Conservation (phyloP, 2,329 filamentous ascomycete species). For the Clarireedia paspali region DNA sequence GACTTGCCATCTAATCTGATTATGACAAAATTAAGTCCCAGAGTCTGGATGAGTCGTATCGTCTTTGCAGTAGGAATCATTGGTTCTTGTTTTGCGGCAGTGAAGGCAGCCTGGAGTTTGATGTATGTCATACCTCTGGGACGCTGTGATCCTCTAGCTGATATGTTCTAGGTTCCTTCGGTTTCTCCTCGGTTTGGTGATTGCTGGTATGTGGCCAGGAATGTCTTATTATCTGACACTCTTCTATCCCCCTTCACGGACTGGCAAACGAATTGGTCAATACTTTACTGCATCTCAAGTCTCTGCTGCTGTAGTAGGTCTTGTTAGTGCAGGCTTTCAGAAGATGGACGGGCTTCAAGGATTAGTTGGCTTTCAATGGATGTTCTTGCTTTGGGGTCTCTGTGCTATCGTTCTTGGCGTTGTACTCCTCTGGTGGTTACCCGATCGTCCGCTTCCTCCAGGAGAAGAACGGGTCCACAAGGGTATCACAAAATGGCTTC, state of each 20-base stretch:
- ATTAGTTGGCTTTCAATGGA: constrained; percentile 80
- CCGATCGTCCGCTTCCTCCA: constrained; percentile 70
- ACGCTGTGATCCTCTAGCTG: not conserved
- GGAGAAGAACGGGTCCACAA: constrained; percentile 43
- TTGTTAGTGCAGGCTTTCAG: constrained; percentile 87
- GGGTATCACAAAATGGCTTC: constrained; percentile 57
- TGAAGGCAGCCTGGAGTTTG: constrained; percentile 77
- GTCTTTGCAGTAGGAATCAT: constrained; percentile 82
- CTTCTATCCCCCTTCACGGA: constrained; percentile 83
- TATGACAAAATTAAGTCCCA: constrained; percentile 78
- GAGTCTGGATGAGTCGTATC: constrained; percentile 88
- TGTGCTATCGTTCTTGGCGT: constrained; percentile 66
- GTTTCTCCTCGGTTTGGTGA: constrained; percentile 77
- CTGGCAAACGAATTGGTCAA: constrained; percentile 78
- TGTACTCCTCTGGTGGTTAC: constrained; percentile 79
- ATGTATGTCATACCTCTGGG: constrained; percentile 13
- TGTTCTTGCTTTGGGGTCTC: constrained; percentile 84
- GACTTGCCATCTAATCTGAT: constrained; percentile 82
- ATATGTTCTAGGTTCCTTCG: constrained; percentile 53
- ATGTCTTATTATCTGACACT: constrained; percentile 90
- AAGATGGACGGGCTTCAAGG: constrained; percentile 75
- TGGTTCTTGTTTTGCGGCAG: constrained; percentile 74
- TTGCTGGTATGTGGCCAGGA: constrained; percentile 90
- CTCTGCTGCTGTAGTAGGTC: constrained; percentile 79
- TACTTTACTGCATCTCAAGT: constrained; percentile 88